Evolutionary conservation across 2,329 filamentous ascomycete genomes (phyloP).

Genomic region (Colletotrichum sidae): DNA sequence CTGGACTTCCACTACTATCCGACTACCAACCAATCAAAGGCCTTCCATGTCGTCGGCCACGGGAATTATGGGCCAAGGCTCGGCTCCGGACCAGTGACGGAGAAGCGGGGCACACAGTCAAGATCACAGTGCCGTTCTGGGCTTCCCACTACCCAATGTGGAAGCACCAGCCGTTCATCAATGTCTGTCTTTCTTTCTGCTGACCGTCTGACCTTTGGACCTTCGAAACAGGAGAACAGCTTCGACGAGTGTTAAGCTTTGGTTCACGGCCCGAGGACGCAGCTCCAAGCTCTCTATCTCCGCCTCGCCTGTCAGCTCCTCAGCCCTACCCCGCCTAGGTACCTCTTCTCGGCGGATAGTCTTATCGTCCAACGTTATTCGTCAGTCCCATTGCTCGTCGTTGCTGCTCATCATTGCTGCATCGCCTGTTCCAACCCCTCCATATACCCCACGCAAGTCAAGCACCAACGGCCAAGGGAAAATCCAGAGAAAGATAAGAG

Average conservation of each 20-base stretch:
- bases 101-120: slow-evolving; percentile 29
- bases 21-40: slow-evolving; percentile 9
- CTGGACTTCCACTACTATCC: neutral
- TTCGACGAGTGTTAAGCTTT: slow-evolving; percentile 26
- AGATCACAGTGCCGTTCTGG: slow-evolving; percentile 21
- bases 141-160: neutral
- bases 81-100: slow-evolving; percentile 37
- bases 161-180: slow-evolving; percentile 10
- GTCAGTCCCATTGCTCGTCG: slow-evolving; percentile 15
- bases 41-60: slow-evolving; percentile 10
- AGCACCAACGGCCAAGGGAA: too few species aligned
- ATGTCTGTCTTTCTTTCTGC: slow-evolving; percentile 1
- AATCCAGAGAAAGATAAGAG: neutral
- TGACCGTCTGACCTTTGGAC: slow-evolving; percentile 28
- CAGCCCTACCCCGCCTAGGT: neutral
- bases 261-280: slow-evolving; percentile 17
- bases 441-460: neutral
- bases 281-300: slow-evolving; percentile 13
- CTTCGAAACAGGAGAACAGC: slow-evolving; percentile 30
- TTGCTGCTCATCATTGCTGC: neutral
- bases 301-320: neutral
- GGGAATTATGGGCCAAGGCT: slow-evolving; percentile 10
- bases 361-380: neutral
- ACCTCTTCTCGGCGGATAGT: neutral
- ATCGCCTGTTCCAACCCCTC: slow-evolving; percentile 14